phyloP scores from a whole-genome alignment of 768 basidiomycete species.

The Naematelia encephala region DNA sequence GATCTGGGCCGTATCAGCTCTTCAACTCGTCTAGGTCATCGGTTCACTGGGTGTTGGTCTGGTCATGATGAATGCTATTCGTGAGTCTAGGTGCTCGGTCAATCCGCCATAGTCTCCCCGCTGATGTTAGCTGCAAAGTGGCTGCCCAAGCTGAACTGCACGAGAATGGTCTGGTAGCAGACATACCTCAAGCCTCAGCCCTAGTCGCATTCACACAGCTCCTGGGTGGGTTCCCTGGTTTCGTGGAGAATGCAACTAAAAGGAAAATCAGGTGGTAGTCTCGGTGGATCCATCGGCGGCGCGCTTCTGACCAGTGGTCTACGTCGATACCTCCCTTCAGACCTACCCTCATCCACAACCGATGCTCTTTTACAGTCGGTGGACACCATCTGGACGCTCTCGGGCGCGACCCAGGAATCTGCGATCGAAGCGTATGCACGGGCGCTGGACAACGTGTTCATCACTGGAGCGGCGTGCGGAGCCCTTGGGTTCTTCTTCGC shows the following conservation, averaged over 20 bases:
- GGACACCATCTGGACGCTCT: slow-evolving; percentile 10
- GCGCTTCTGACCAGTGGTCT: slow-evolving; percentile 10
- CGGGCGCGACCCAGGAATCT: background rate
- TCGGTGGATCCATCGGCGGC: slow-evolving; percentile 13
- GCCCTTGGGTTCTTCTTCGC: slow-evolving; percentile 10
- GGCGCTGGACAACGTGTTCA: slow-evolving; percentile 8
- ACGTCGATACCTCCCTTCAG: slow-evolving; percentile 9
- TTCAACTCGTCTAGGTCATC: slow-evolving; percentile 4
- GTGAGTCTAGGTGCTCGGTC: background rate
- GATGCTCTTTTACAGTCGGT: slow-evolving; percentile 12
- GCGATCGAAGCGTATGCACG: slow-evolving; percentile 11
- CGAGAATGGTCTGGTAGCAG: background rate
- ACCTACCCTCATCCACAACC: background rate
- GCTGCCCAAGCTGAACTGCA: slow-evolving; percentile 11
- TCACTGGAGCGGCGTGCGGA: slow-evolving; percentile 5
- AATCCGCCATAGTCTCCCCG: background rate
- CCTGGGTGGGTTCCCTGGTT: slow-evolving; percentile 2
- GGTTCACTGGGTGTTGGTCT: slow-evolving; percentile 8
- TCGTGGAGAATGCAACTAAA: background rate
- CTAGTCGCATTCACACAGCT: slow-evolving; percentile 11
- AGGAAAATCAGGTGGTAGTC: background rate
- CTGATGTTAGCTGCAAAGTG: slow-evolving; percentile 3
- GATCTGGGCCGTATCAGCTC: background rate
- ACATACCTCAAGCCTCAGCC: slow-evolving; percentile 15
- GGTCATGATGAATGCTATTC: slow-evolving; percentile 10